phyloP scores from a whole-genome alignment of 83 land plant species.

The Thuja plicata region DNA sequence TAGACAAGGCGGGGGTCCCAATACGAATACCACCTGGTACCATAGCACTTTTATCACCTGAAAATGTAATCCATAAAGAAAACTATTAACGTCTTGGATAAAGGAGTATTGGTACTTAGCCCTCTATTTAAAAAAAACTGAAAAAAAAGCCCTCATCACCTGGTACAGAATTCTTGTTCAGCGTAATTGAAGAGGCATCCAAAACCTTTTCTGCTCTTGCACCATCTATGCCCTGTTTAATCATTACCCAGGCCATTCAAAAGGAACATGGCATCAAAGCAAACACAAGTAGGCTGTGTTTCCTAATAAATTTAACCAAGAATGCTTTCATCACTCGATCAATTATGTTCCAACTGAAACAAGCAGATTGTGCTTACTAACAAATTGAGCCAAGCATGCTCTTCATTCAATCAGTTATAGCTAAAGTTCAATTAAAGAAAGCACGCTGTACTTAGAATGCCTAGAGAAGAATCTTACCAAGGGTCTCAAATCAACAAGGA shows the following conservation, averaged over 20 bases:
- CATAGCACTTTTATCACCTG: conserved; percentile 94
- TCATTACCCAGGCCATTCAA: background rate
- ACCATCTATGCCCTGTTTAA: conserved; percentile 81
- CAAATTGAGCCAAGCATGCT: background rate
- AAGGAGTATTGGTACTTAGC: background rate
- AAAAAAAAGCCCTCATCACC: conserved; percentile 36
- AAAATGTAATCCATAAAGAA: background rate
- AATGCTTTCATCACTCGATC: background rate
- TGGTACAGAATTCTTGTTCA: conserved; percentile 96
- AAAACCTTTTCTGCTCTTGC: conserved; percentile 90
- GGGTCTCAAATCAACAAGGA: conserved; percentile 89
- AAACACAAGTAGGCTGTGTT: background rate
- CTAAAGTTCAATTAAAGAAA: background rate
- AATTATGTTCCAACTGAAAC: background rate
- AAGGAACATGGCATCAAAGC: background rate
- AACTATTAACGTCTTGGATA: background rate
- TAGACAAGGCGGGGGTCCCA: conserved; percentile 91
- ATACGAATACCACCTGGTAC: conserved; percentile 93
- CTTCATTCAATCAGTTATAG: background rate
- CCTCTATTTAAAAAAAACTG: background rate
- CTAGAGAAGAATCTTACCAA: conserved; percentile 42
- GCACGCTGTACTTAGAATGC: background rate
- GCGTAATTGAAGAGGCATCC: conserved; percentile 84
- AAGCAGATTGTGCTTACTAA: background rate
- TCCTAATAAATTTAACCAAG: background rate